phyloP scores from a whole-genome alignment of 441 rosid genomes.

The Eruca vesicaria region DNA sequence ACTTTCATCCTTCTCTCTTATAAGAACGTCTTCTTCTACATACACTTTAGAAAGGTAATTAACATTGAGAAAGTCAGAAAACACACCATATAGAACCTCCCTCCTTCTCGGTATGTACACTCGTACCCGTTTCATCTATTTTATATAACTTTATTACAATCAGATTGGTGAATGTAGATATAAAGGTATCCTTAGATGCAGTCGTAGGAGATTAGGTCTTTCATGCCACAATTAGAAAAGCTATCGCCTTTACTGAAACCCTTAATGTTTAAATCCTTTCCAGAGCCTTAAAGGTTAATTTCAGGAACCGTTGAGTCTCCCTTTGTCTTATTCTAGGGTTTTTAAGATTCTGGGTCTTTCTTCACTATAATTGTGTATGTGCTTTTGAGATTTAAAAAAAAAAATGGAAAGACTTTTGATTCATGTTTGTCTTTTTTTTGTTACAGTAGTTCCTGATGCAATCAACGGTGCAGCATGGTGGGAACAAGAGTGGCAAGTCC shows the following conservation, averaged over 20 bases:
- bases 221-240: slow-evolving; percentile 12
- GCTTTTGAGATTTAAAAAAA: background rate
- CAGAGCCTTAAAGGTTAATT: background rate
- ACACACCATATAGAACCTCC: background rate
- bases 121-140: background rate
- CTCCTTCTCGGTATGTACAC: slow-evolving; percentile 12
- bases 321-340: background rate
- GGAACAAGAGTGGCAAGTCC: slow-evolving; percentile 42
- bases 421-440: slow-evolving; percentile 19
- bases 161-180: background rate
- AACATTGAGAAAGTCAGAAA: background rate
- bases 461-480: slow-evolving; percentile 41
- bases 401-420: background rate
- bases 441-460: slow-evolving; percentile 42
- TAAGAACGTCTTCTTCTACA: background rate
- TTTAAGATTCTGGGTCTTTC: background rate
- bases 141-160: background rate
- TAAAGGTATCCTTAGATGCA: too few relatives aligned
- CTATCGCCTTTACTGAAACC: slow-evolving; percentile 1
- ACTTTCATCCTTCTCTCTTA: slow-evolving; percentile 4
- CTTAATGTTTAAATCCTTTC: background rate
- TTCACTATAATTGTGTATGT: background rate
- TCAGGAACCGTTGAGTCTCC: background rate
- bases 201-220: slow-evolving; percentile 8
- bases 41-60: background rate